Percentiles rank a stretch among this genome's conserved stretches.
Evolutionary conservation across 2,329 filamentous ascomycete genomes (phyloP).

Genomic region (Fonsecaea monophora): DNA sequence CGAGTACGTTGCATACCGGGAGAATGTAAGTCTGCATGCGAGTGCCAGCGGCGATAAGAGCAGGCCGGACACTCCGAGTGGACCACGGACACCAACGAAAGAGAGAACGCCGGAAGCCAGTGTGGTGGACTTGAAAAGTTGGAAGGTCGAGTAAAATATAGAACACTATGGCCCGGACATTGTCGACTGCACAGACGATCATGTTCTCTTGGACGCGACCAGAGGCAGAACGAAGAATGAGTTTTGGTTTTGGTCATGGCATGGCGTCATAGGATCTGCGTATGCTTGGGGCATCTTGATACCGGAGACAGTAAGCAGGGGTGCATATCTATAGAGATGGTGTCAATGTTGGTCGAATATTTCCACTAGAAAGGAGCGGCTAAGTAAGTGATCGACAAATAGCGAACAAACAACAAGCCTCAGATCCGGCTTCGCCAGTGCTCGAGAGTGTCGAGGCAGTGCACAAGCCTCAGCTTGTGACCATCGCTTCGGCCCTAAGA

Average conservation of each 20-base stretch:
- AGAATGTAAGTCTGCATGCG: slow-evolving; percentile 75
- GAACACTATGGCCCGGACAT: slow-evolving; percentile 3
- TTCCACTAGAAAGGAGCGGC: neutral
- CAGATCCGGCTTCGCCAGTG: neutral
- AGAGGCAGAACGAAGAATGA: neutral
- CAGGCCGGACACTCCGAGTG: slow-evolving; percentile 37
- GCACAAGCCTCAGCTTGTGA: neutral
- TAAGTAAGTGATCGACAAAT: neutral
- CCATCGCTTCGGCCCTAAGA: slow-evolving; percentile 26
- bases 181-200: neutral
- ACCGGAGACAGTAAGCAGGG: neutral
- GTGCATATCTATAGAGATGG: neutral
- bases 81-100: slow-evolving; percentile 27
- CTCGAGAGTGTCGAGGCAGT: neutral
- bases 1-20: slow-evolving; percentile 88
- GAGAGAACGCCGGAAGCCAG: slow-evolving; percentile 35
- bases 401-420: neutral
- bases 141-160: slow-evolving; percentile 8
- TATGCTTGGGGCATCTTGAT: neutral
- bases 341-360: neutral
- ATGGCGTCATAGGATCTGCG: neutral
- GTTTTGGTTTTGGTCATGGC: neutral
- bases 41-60: slow-evolving; percentile 26
- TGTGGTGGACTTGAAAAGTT: slow-evolving; percentile 31
- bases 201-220: neutral